Evolutionary conservation across 257 asterid species (phyloP).

Genomic region (Orobanche coerulescens): DNA sequence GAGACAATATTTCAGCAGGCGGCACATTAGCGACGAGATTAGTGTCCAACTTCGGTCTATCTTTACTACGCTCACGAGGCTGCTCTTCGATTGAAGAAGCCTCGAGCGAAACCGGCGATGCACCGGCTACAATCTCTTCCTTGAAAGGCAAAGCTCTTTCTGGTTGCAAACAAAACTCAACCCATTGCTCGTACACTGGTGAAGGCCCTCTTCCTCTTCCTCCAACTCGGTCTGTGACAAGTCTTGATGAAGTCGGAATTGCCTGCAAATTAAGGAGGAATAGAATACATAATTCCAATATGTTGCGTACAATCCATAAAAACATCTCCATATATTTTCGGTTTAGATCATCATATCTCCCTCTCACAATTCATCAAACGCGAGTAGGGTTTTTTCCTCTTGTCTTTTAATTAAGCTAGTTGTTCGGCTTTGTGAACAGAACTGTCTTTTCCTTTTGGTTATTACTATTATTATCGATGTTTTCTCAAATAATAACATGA

Average conservation of each 20-base stretch:
- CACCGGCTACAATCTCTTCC: slow-evolving; percentile 58
- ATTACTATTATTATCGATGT: too few relatives aligned
- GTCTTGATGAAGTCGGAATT: slow-evolving; percentile 56
- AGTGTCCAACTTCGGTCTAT: slow-evolving; percentile 69
- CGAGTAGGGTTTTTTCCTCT: too few relatives aligned
- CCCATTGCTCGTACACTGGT: slow-evolving; percentile 74
- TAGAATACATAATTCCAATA: too few relatives aligned
- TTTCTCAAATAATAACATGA: too few relatives aligned
- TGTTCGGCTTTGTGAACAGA: too few relatives aligned
- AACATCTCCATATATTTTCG: too few relatives aligned
- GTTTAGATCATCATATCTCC: too few relatives aligned
- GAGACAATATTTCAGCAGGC: slow-evolving; percentile 57
- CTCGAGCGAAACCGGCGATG: slow-evolving; percentile 59
- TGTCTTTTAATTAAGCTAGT: too few relatives aligned
- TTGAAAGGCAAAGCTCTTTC: slow-evolving; percentile 60
- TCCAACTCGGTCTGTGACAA: slow-evolving; percentile 50
- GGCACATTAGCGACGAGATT: slow-evolving; percentile 57
- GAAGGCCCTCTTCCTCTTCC: slow-evolving; percentile 89
- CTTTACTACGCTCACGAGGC: slow-evolving; percentile 23
- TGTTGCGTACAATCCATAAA: too few relatives aligned
- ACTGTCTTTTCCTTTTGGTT: too few relatives aligned
- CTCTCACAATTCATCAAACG: too few relatives aligned
- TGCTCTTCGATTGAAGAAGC: slow-evolving; percentile 26
- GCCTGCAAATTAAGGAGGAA: slow-evolving; percentile 43
- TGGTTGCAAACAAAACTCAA: slow-evolving; percentile 76